These are phyloP conservation scores for Westerdykella ornata DNA, from an alignment of 2,329 filamentous ascomycete species.

Conservation along the genomic window DNA sequence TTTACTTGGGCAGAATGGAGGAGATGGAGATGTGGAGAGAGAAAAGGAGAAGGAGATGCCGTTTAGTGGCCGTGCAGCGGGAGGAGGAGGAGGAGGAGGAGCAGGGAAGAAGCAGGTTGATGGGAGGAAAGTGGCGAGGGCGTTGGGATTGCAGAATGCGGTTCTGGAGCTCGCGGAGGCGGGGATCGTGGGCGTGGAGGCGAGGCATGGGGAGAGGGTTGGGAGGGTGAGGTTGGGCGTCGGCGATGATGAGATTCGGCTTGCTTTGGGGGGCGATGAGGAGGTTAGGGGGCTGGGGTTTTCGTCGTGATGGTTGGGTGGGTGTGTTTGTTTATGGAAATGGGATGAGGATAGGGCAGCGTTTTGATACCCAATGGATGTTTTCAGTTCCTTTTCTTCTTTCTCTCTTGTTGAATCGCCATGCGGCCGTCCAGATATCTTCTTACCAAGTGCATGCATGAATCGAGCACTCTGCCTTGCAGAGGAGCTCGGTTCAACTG, in stretches of 20 bases:
- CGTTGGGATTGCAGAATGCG: slow-evolving; percentile 58
- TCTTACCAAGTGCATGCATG: too few relatives aligned
- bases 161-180: slow-evolving; percentile 80
- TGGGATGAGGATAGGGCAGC: not conserved
- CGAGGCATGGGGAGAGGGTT: slow-evolving; percentile 68
- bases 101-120: slow-evolving; percentile 20
- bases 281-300: slow-evolving; percentile 78
- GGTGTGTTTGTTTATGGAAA: not conserved
- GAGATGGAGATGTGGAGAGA: not conserved
- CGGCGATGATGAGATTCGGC: slow-evolving; percentile 82
- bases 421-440: too few relatives aligned
- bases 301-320: not conserved
- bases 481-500: too few relatives aligned
- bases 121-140: slow-evolving; percentile 39
- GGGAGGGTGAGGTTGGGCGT: slow-evolving; percentile 81
- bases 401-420: too few relatives aligned
- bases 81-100: slow-evolving; percentile 5
- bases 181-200: slow-evolving; percentile 79
- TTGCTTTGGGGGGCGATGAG: slow-evolving; percentile 80
- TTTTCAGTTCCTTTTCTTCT: too few relatives aligned
- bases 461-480: too few relatives aligned
- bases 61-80: slow-evolving; percentile 2
- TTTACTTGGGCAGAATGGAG: slow-evolving; percentile 42
- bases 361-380: too few relatives aligned
- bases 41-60: not conserved